Conservation (phyloP, 2,329 filamentous ascomycete species). For the Penicillium nordicum region DNA sequence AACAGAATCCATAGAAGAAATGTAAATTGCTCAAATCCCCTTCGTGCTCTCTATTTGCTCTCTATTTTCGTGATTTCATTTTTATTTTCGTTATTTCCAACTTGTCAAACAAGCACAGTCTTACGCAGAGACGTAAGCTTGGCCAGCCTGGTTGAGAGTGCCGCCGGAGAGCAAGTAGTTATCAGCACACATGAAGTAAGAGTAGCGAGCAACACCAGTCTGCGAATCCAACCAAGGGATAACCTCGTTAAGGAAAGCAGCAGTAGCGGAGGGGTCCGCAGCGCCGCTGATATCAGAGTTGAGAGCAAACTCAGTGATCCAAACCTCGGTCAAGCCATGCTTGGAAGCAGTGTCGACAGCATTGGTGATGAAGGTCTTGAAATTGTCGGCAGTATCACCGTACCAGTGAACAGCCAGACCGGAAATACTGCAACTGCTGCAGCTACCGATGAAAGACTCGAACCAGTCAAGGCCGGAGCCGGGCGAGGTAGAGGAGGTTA, state of each 20-base stretch:
- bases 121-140: constrained; percentile 24
- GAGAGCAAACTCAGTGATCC: constrained; percentile 47
- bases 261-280: constrained; percentile 21
- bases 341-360: constrained; percentile 34
- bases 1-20: neutral
- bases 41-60: neutral
- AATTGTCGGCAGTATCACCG: constrained; percentile 31
- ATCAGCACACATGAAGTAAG: constrained; percentile 41
- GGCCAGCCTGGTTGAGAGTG: constrained; percentile 29
- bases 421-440: constrained; percentile 39
- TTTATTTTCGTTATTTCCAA: neutral
- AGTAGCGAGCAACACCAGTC: constrained; percentile 40
- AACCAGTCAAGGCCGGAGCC: constrained; percentile 42
- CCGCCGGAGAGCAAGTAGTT: constrained; percentile 31
- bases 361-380: constrained; percentile 38
- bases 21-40: neutral
- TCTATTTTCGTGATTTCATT: neutral
- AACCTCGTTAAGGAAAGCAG: constrained; percentile 38
- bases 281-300: constrained; percentile 27
- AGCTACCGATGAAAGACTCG: constrained; percentile 38
- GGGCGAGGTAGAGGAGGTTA: constrained; percentile 35
- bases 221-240: constrained; percentile 40
- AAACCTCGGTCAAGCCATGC: constrained; percentile 40
- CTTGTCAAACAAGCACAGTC: neutral
- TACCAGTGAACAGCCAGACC: constrained; percentile 49